Evolutionary conservation across 2,329 filamentous ascomycete genomes (phyloP).

Genomic region (Nothopassalora personata): DNA sequence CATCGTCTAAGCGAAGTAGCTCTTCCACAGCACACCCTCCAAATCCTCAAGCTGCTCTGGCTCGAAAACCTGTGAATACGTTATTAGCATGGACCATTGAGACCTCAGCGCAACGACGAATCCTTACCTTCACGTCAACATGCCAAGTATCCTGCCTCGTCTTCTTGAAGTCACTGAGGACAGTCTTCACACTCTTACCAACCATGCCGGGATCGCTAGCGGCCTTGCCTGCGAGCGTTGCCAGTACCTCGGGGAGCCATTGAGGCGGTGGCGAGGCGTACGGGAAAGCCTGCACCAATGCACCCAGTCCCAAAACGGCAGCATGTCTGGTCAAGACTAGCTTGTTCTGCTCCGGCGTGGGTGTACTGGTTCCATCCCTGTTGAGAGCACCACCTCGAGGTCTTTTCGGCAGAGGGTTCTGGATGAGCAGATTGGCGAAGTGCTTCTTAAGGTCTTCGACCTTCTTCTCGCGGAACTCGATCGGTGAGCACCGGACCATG

Average conservation of each 20-base stretch:
- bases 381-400: slow-evolving; percentile 38
- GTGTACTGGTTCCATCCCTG: slow-evolving; percentile 51
- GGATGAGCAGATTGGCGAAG: slow-evolving; percentile 70
- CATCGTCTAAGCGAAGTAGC: slow-evolving; percentile 75
- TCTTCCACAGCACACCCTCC: slow-evolving; percentile 98
- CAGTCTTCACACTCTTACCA: slow-evolving; percentile 89
- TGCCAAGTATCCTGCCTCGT: slow-evolving; percentile 98
- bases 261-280: slow-evolving; percentile 85
- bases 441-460: slow-evolving; percentile 69
- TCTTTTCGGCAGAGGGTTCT: slow-evolving; percentile 79
- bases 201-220: slow-evolving; percentile 87
- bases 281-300: slow-evolving; percentile 90
- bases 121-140: slow-evolving; percentile 87
- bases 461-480: slow-evolving; percentile 69
- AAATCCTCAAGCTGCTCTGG: slow-evolving; percentile 89
- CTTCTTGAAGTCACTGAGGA: slow-evolving; percentile 98
- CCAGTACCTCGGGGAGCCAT: slow-evolving; percentile 92
- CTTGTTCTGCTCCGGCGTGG: slow-evolving; percentile 66
- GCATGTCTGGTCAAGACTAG: slow-evolving; percentile 80
- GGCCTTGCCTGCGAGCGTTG: slow-evolving; percentile 75
- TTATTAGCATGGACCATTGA: slow-evolving; percentile 13
- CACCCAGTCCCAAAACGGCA: slow-evolving; percentile 83
- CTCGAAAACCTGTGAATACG: slow-evolving; percentile 62
- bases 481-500: slow-evolving; percentile 95
- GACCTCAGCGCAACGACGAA: neutral